Conservation (phyloP, 2,329 filamentous ascomycete species). For the Sporothrix humicola region DNA sequence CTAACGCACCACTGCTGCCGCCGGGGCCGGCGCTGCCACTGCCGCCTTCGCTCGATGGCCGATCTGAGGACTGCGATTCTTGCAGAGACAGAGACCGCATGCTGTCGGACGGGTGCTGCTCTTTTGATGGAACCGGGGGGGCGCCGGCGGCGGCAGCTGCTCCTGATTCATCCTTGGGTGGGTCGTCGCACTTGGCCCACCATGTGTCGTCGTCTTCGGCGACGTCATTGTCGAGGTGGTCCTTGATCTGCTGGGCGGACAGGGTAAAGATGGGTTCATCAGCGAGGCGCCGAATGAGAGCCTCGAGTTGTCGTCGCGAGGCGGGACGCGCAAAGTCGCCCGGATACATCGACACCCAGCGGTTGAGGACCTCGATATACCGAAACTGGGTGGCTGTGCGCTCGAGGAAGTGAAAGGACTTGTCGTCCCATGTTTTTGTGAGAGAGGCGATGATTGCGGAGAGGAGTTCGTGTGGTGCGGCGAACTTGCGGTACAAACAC, state of each 20-base stretch:
- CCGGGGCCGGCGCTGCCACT: slow-evolving; percentile 19
- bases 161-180: slow-evolving; percentile 43
- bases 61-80: slow-evolving; percentile 49
- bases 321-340: slow-evolving; percentile 86
- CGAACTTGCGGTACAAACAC: slow-evolving; percentile 92
- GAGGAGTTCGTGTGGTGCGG: slow-evolving; percentile 78
- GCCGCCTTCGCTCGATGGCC: slow-evolving; percentile 48
- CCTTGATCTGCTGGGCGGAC: slow-evolving; percentile 82
- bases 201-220: slow-evolving; percentile 88
- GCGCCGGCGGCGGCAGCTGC: slow-evolving; percentile 15
- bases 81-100: slow-evolving; percentile 58
- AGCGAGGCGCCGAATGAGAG: slow-evolving; percentile 77
- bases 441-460: slow-evolving; percentile 78
- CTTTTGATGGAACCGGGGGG: slow-evolving; percentile 32
- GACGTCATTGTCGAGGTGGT: slow-evolving; percentile 73
- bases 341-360: slow-evolving; percentile 89
- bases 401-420: slow-evolving; percentile 70
- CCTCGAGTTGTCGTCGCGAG: slow-evolving; percentile 73
- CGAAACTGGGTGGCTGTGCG: slow-evolving; percentile 82
- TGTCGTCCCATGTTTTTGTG: slow-evolving; percentile 71
- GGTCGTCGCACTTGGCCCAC: slow-evolving; percentile 84
- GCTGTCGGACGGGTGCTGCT: slow-evolving; percentile 47
- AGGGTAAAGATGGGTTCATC: slow-evolving; percentile 81
- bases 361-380: slow-evolving; percentile 80
- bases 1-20: background rate